Base-by-base conservation (phyloP, 352 stramenopile genomes). In the Phytophthora cactorum region DNA sequence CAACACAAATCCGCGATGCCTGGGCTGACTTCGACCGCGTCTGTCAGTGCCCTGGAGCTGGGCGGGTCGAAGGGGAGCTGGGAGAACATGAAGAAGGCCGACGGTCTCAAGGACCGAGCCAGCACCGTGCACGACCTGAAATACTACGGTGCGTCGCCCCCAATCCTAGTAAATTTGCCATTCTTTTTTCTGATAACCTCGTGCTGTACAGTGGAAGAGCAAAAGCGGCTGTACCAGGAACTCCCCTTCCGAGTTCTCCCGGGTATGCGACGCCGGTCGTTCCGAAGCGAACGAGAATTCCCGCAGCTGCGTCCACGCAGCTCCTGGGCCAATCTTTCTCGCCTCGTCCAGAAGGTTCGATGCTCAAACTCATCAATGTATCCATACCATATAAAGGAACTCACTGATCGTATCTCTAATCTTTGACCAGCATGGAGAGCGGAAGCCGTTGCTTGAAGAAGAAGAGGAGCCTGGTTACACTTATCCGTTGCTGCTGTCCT, bases 71-170 rank as follows among this genome's bases (percentile, higher is more conserved):
- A 78, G 34, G 56, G 67, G 44, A 82, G 73, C 47, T 91, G 83
- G 83, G 81, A 84, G 44, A 75, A 87, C n/a, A 43, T 89, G 65
- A 92, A 90, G 67, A 58, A 64, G 41, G 74, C 79, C 12, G 78
- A 89, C 28, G 80, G 83, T 22, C 74, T 92, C 47, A 87, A 88
- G 29, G 80, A 88, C 68, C 83, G 83, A 28, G 86, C 81, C 27
- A 92, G 77, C 55, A 92, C 83, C 52, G 74, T 84, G 66, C 79
- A 90, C 55, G 85, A 90, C 59, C 64, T 92, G 15, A 76, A 89
- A 55, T 89, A 82, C 52, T 84, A 90, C 66, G 75, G 83, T 90
- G 10, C 41, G 27, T 41, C 7, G 2, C 22, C 27, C 28, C 3
- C 2, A 31, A 25, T 39, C 31, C 25, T 38, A 12, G 3, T 4